These are phyloP conservation scores for Metschnikowia henanensis DNA, from an alignment of 805 yeast species.

Conservation along the genomic window DNA sequence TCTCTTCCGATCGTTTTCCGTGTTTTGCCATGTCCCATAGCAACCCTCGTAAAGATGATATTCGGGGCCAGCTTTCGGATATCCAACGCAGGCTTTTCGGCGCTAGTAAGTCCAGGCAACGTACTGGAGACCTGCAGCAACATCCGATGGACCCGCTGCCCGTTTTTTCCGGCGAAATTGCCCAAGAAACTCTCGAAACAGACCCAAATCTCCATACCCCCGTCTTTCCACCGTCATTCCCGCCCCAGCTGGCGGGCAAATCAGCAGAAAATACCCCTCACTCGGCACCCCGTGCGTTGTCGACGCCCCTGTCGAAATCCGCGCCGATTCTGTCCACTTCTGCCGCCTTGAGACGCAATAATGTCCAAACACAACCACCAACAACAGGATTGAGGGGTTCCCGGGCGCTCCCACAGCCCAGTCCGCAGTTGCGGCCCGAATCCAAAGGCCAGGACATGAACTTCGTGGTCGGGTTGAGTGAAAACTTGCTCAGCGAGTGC, in stretches of 20 bases:
- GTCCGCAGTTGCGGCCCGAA: slow-evolving; percentile 42
- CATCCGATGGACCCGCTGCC: neutral
- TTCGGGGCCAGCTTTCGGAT: slow-evolving; percentile 40
- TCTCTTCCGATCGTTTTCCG: neutral
- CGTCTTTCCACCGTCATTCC: neutral
- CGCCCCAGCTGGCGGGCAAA: slow-evolving; percentile 2
- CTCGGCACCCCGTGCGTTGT: slow-evolving; percentile 2
- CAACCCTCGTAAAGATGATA: slow-evolving; percentile 26
- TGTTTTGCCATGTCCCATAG: slow-evolving; percentile 14
- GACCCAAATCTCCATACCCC: neutral
- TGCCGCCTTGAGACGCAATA: slow-evolving; percentile 11
- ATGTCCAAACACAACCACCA: slow-evolving; percentile 9
- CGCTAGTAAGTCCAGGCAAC: slow-evolving; percentile 9
- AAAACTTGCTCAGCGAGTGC: slow-evolving; percentile 67
- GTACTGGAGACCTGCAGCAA: neutral
- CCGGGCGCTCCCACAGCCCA: slow-evolving; percentile 19
- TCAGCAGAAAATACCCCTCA: neutral
- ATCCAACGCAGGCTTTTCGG: slow-evolving; percentile 36
- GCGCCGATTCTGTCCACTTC: slow-evolving; percentile 9
- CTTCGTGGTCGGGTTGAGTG: slow-evolving; percentile 73
- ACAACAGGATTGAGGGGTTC: slow-evolving; percentile 14
- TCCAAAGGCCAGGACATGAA: slow-evolving; percentile 61
- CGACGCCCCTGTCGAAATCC: neutral
- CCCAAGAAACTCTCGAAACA: slow-evolving; percentile 1
- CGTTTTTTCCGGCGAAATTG: neutral